Evolutionary conservation across 2,329 filamentous ascomycete genomes (phyloP), one percentile per base, ranked within the genome.

Genomic region (Exophiala aquamarina): DNA sequence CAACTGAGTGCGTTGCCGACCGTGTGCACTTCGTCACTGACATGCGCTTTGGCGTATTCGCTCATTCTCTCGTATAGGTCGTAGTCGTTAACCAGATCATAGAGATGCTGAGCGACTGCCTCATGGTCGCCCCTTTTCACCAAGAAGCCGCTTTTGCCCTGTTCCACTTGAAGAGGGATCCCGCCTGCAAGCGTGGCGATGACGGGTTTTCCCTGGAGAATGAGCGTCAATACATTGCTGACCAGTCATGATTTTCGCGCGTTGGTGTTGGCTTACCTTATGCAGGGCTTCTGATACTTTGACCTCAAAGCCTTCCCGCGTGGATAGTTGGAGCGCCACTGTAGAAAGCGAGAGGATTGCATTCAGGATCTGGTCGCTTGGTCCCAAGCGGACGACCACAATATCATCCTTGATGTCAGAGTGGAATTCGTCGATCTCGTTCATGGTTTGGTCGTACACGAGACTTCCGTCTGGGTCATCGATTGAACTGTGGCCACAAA

Each of bases 241-340:
- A 3, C 13, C 5, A 9, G n/a, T 17, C 14, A 14, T 5, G n/a
- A 13, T n/a, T n/a, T n/a, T n/a, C n/a, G n/a, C n/a, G 10, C 7
- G 15, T 11, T 14, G 4, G 2, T 35, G 23, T 13, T n/a, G 5
- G 32, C 43, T 47, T 37, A 53, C 52, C 35, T 89, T 88, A 62
- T 91, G 87, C 17, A 92, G 74, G 1, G 86, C 87, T 67, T 93
- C 89, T 0, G 85, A 89, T 4, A 93, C 87, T 67, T 93, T 93
- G 59, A 93, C 84, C 66, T 93, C 88, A 59, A 93, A 93, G 0
- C 88, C 87, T 63, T 93, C 88, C 28, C 86, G 80, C 0, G 84
- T 90, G 2, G 86, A 91, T 4, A 93, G 79, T 66, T 93, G 88
- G 6, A 93, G 76, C 1, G 84, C 84, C 6, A 90, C 80, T 47